Conservation (phyloP, 2,329 filamentous ascomycete genomes). For the Ploettnerulaceae sp. region DNA sequence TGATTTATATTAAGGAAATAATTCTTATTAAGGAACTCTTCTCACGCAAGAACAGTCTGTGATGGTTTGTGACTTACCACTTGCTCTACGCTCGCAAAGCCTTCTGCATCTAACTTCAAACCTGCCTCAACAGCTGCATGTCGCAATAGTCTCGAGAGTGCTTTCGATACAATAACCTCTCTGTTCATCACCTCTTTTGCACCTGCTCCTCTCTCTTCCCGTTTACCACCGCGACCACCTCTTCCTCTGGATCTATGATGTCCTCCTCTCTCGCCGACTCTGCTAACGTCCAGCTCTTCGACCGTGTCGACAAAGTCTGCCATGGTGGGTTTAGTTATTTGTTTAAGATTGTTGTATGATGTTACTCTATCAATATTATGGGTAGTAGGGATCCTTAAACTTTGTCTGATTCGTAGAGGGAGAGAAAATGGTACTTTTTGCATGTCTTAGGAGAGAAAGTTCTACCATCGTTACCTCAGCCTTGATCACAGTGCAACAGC, state of each 20-base stretch:
- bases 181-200: constrained; percentile 21
- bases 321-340: too few relatives aligned
- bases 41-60: neutral
- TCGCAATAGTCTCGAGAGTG: constrained; percentile 33
- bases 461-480: too few relatives aligned
- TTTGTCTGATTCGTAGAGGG: too few relatives aligned
- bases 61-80: constrained; percentile 49
- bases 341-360: too few relatives aligned
- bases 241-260: constrained; percentile 10
- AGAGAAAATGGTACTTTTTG: too few relatives aligned
- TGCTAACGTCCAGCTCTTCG: constrained; percentile 7
- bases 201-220: constrained; percentile 18
- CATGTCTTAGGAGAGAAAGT: too few relatives aligned
- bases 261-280: neutral
- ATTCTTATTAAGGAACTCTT: too few relatives aligned
- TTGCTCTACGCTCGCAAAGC: constrained; percentile 52
- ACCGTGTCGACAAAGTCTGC: constrained; percentile 8
- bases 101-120: constrained; percentile 52
- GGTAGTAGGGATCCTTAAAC: too few relatives aligned
- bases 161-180: constrained; percentile 33
- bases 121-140: constrained; percentile 45
- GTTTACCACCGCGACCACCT: constrained; percentile 12
- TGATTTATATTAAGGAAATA: too few relatives aligned
- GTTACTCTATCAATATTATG: too few relatives aligned
- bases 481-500: too few relatives aligned